Percentiles rank a stretch among this genome's conserved stretches.
Evolutionary conservation across 2,329 filamentous ascomycete genomes (phyloP).

Genomic region (Apiospora hydei): DNA sequence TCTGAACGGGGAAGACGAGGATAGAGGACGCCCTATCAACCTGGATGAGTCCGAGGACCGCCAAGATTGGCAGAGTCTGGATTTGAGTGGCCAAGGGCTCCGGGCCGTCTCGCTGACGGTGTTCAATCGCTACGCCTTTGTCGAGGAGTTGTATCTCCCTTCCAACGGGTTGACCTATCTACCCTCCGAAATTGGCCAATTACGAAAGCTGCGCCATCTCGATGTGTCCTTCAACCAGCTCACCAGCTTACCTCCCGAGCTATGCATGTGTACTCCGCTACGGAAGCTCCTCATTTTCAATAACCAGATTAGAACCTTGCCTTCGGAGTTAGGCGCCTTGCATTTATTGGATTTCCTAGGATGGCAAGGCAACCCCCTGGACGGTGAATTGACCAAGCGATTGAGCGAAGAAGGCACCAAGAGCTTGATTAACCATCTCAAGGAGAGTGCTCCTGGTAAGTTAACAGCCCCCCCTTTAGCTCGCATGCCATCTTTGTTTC

Average conservation of each 20-base stretch:
- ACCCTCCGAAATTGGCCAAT: constrained; percentile 81
- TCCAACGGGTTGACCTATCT: constrained; percentile 87
- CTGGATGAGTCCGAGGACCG: constrained; percentile 71
- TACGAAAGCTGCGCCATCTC: constrained; percentile 82
- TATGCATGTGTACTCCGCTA: constrained; percentile 96
- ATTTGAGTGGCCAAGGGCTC: constrained; percentile 95
- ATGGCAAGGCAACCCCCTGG: constrained; percentile 89
- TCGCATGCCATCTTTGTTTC: constrained; percentile 7
- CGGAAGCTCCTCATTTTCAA: constrained; percentile 88
- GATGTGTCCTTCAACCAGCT: constrained; percentile 92
- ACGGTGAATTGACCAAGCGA: constrained; percentile 77
- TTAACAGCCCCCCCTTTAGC: constrained; percentile 29
- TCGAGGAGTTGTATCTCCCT: constrained; percentile 91
- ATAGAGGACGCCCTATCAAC: constrained; percentile 68
- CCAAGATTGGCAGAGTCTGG: constrained; percentile 91
- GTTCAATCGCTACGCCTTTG: constrained; percentile 82
- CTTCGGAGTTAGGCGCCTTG: constrained; percentile 86
- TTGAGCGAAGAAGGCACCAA: constrained; percentile 89
- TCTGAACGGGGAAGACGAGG: constrained; percentile 61
- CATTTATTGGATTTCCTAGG: constrained; percentile 89
- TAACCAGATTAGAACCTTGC: constrained; percentile 84
- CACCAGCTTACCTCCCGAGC: constrained; percentile 81
- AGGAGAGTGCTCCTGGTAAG: constrained; percentile 86
- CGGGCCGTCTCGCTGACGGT: constrained; percentile 80
- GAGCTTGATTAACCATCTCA: constrained; percentile 81